Evolutionary conservation across 306 rosid genomes (phyloP).

Genomic region (Hippophae rhamnoides): DNA sequence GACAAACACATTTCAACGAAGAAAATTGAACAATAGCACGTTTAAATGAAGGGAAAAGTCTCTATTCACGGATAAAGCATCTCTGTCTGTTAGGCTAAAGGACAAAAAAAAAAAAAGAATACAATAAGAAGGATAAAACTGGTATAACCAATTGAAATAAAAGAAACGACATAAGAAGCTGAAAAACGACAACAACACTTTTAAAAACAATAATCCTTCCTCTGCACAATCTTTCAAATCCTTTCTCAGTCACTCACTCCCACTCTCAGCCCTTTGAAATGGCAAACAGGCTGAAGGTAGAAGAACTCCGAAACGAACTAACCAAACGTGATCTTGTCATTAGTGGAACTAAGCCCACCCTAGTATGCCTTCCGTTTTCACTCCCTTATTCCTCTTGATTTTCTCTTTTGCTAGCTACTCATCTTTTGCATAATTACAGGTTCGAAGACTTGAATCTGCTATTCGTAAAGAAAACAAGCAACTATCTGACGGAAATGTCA

Average conservation of each 20-base stretch:
- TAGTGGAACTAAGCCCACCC: slow-evolving; percentile 59
- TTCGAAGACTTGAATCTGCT: slow-evolving; percentile 53
- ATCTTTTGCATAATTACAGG: slow-evolving; percentile 26
- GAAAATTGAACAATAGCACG: too few species aligned
- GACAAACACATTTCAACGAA: too few species aligned
- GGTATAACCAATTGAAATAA: too few species aligned
- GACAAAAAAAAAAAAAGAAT: too few species aligned
- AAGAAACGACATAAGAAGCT: too few species aligned
- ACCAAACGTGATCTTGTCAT: slow-evolving; percentile 59
- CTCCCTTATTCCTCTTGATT: background rate
- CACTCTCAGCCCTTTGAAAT: slow-evolving; percentile 15
- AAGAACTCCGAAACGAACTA: slow-evolving; percentile 58
- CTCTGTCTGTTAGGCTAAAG: too few species aligned
- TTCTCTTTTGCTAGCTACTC: background rate
- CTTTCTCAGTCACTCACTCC: background rate
- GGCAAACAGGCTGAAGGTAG: slow-evolving; percentile 65
- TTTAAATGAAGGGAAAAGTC: too few species aligned
- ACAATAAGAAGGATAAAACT: too few species aligned
- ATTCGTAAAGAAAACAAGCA: slow-evolving; percentile 32
- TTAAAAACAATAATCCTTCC: too few species aligned
- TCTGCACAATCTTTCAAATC: background rate
- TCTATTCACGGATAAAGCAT: too few species aligned
- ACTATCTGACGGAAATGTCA: slow-evolving; percentile 6
- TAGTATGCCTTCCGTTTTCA: slow-evolving; percentile 27
- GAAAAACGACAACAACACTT: too few species aligned